A percentile compares a stretch with the other conserved stretches of the same genome.
Evolutionary conservation across 371 early-diverging fungal species (phyloP).

Genomic region (Funneliformis caledonium): DNA sequence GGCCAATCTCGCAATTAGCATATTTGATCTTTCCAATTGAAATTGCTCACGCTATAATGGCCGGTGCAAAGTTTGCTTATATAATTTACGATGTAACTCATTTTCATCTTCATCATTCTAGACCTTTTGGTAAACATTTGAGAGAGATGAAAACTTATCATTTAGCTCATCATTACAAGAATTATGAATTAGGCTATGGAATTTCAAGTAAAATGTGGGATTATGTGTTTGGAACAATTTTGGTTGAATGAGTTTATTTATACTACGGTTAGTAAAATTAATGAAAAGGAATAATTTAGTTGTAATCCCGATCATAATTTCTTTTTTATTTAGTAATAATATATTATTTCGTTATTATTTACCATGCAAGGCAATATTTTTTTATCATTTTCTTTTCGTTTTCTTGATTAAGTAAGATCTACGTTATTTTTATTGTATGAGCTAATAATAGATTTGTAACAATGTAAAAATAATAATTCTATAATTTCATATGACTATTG

Average conservation of each 20-base stretch:
- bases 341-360: too few relatives aligned
- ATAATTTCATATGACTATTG: too few relatives aligned
- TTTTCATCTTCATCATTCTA: slow-evolving; percentile 94
- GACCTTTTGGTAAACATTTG: slow-evolving; percentile 70
- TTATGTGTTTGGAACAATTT: slow-evolving; percentile 75
- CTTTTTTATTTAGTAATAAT: too few relatives aligned
- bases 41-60: slow-evolving; percentile 65
- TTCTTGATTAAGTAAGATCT: too few relatives aligned
- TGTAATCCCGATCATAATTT: too few relatives aligned
- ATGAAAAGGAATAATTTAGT: too few relatives aligned
- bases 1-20: slow-evolving; percentile 61
- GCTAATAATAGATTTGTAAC: too few relatives aligned
- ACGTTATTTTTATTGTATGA: too few relatives aligned
- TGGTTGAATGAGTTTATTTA: slow-evolving; percentile 38
- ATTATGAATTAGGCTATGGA: slow-evolving; percentile 86
- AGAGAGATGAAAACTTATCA: slow-evolving; percentile 92
- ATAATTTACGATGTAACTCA: slow-evolving; percentile 90
- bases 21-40: slow-evolving; percentile 57
- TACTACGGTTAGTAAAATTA: too few relatives aligned
- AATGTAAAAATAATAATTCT: too few relatives aligned
- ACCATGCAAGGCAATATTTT: too few relatives aligned
- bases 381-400: too few relatives aligned
- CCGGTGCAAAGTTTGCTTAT: slow-evolving; percentile 84
- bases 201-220: slow-evolving; percentile 95
- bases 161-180: slow-evolving; percentile 93